Evolutionary conservation across 2,329 filamentous ascomycete species (phyloP), one percentile per base, ranked within the genome.

Genomic region (Penicillium sp.): DNA sequence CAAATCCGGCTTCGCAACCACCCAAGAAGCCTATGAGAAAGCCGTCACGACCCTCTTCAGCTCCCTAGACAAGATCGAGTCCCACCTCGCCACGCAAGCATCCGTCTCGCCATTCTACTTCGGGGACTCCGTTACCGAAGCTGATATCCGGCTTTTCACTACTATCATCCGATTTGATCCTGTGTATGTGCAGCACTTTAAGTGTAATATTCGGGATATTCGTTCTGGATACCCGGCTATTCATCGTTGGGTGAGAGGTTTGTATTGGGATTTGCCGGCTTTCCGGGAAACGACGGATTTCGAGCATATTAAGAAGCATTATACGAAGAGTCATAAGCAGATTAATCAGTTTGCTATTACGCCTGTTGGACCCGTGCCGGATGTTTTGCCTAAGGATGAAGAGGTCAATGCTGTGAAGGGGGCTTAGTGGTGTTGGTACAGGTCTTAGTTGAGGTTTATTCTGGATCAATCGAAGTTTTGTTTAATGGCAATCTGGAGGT

Each of bases 271-370:
- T 65, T 74, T 86, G 24, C 81, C 86, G 0, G 91, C 91, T 2
- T 97, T 96, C 78, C 79, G 80, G 61, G 85, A 90, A 51, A 95
- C 92, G 59, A 96, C 93, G 22, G 85, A 97, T 74, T 96, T 96
- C 73, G 85, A 96, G 74, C 95, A 99, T 78, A 98, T 98, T 79
- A 97, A 96, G 84, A 89, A 83, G 45, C 86, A 88, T 67, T 88
- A 88, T 70, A 88, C 85, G 2, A 86, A 85, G 78, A 86, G 82
- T 62, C 86, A 88, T 73, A 77, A 72, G 63, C 85, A 87, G 75
- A 88, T 88, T 65, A 88, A 88, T 70, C 84, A 71, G 47, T 82
- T 81, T 72, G 77, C 81, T 39, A 96, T 99, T 70, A 93, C 91
- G 24, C 93, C 93, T 1, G 71, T 96, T 16, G 93, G 93, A 0